These are phyloP conservation scores for Lyophyllum shimeji DNA, from an alignment of 768 basidiomycete genomes.

Conservation along the genomic window DNA sequence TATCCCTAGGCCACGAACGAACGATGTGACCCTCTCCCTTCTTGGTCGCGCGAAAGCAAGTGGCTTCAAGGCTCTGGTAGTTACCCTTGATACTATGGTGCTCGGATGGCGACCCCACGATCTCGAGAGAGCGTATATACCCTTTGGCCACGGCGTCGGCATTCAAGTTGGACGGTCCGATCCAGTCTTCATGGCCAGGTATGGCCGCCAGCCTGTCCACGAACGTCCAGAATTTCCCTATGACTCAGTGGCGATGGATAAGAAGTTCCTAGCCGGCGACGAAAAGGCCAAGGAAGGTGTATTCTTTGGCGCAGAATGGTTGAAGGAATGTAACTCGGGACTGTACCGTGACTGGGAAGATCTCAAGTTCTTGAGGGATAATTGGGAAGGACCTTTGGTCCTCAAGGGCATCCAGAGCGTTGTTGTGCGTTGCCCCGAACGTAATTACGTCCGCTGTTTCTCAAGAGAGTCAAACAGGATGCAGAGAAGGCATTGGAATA, in stretches of 20 bases:
- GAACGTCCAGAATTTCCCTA: slow-evolving; percentile 57
- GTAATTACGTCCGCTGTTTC: neutral
- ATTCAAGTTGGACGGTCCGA: slow-evolving; percentile 69
- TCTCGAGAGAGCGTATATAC: slow-evolving; percentile 60
- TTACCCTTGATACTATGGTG: slow-evolving; percentile 74
- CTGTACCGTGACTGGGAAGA: slow-evolving; percentile 70
- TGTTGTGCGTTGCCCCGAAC: slow-evolving; percentile 36
- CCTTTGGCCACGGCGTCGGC: slow-evolving; percentile 66
- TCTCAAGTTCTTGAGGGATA: slow-evolving; percentile 60
- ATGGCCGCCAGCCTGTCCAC: slow-evolving; percentile 44
- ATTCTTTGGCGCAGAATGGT: slow-evolving; percentile 59
- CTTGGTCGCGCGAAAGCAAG: slow-evolving; percentile 63
- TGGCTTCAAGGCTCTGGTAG: slow-evolving; percentile 70
- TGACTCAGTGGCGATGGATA: slow-evolving; percentile 46
- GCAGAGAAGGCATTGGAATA: slow-evolving; percentile 67
- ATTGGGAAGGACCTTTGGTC: slow-evolving; percentile 77
- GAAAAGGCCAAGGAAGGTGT: slow-evolving; percentile 35
- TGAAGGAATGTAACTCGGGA: slow-evolving; percentile 63
- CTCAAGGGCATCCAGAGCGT: slow-evolving; percentile 77
- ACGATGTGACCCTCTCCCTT: slow-evolving; percentile 64
- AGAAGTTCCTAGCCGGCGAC: slow-evolving; percentile 46
- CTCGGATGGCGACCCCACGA: slow-evolving; percentile 82
- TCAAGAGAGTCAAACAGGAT: slow-evolving; percentile 37
- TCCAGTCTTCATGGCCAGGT: slow-evolving; percentile 72
- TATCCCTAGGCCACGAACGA: slow-evolving; percentile 51